These are phyloP conservation scores for Naganishia cerealis DNA, from an alignment of 1,284 basidiomycete species.

Conservation along the genomic window DNA sequence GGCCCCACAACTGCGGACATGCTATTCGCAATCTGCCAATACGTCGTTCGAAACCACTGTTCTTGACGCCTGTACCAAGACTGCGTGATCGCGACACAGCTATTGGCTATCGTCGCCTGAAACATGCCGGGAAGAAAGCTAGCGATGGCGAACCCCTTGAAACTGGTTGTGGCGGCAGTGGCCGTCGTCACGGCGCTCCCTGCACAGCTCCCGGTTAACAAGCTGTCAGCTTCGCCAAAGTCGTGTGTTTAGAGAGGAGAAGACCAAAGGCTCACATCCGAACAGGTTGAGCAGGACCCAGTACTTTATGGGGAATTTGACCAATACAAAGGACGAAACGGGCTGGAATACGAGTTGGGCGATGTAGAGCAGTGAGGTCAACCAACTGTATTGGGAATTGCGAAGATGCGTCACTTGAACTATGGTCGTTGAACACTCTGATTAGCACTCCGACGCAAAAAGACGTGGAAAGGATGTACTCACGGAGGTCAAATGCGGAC, in stretches of 20 bases:
- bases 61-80: conserved; percentile 48
- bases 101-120: conserved; percentile 41
- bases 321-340: conserved; percentile 45
- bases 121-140: conserved; percentile 46
- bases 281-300: conserved; percentile 46
- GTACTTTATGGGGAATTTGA: conserved; percentile 43
- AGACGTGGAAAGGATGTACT: not conserved
- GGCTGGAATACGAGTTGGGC: conserved; percentile 48
- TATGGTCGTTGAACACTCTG: not conserved
- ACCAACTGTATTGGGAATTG: conserved; percentile 44
- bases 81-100: conserved; percentile 41
- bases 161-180: conserved; percentile 44
- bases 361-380: conserved; percentile 44
- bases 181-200: conserved; percentile 46
- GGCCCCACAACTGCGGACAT: conserved; percentile 48
- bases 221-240: not conserved
- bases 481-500: conserved; percentile 13
- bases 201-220: not conserved
- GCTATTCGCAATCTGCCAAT: conserved; percentile 45
- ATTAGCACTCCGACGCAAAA: conserved; percentile 41
- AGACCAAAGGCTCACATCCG: conserved; percentile 17
- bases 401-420: conserved; percentile 30
- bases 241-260: not conserved
- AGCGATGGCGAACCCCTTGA: conserved; percentile 42
- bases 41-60: conserved; percentile 48